Percentiles rank a stretch among this genome's conserved stretches.
Conservation (phyloP, 768 basidiomycete species). For the Lenzites betulinus region DNA sequence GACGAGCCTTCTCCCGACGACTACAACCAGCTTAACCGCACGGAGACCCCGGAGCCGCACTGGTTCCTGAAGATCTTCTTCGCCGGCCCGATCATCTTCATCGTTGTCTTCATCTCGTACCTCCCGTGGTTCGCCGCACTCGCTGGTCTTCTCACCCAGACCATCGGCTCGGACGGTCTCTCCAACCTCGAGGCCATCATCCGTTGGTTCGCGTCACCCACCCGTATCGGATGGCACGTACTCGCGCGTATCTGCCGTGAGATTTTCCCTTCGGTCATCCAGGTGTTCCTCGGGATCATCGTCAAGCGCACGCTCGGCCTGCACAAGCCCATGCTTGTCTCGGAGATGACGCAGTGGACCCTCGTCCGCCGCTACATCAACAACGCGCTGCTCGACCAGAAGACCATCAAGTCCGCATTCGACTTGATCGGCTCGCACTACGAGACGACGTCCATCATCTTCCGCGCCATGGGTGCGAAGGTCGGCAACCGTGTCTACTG, state of each 20-base stretch:
- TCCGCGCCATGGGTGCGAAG: conserved; percentile 52
- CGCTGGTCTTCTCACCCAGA: conserved; percentile 41
- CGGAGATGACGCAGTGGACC: conserved; percentile 34
- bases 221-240: conserved; percentile 42
- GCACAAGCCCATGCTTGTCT: conserved; percentile 33
- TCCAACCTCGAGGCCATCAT: conserved; percentile 45
- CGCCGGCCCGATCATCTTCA: conserved; percentile 42
- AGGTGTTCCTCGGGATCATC: conserved; percentile 41
- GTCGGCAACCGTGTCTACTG: conserved; percentile 50
- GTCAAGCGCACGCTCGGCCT: conserved; percentile 45
- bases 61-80: conserved; percentile 38
- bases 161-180: conserved; percentile 31
- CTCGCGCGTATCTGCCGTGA: conserved; percentile 43
- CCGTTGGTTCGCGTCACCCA: conserved; percentile 44
- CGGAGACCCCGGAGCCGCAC: conserved; percentile 36
- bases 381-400: conserved; percentile 39
- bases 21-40: conserved; percentile 44
- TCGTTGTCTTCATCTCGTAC: conserved; percentile 40
- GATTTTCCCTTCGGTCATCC: conserved; percentile 40
- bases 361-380: conserved; percentile 44
- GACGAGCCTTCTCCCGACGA: conserved; percentile 40
- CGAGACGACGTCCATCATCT: conserved; percentile 46
- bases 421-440: conserved; percentile 49
- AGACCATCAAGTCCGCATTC: conserved; percentile 39
- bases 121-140: conserved; percentile 46